A percentile compares a stretch with the other conserved stretches of the same genome.
These are phyloP conservation scores for Pyrus hybrid DNA, from an alignment of 331 rosid genomes.

Conservation along the genomic window DNA sequence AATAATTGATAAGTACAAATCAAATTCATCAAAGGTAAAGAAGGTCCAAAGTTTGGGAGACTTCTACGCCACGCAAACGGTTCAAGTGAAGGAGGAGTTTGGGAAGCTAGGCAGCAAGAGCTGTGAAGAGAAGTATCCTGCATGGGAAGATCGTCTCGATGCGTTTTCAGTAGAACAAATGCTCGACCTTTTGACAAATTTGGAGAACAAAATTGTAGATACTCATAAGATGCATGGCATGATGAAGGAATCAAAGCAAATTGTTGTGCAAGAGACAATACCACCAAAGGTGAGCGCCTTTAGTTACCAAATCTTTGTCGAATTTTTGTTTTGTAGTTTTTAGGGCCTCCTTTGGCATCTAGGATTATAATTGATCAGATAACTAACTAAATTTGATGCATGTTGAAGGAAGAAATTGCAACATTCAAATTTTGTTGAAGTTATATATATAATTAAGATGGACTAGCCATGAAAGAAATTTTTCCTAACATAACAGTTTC, in stretches of 20 bases:
- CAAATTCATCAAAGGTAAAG: background rate
- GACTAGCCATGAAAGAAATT: too few relatives aligned
- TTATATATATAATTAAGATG: too few relatives aligned
- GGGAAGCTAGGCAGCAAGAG: background rate
- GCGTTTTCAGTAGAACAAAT: background rate
- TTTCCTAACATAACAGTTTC: too few relatives aligned
- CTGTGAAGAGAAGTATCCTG: background rate
- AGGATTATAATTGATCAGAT: too few relatives aligned
- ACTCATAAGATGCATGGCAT: background rate
- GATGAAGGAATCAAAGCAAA: background rate
- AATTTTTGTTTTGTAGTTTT: too few relatives aligned
- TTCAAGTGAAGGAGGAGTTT: background rate
- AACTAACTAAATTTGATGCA: too few relatives aligned
- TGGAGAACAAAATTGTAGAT: background rate
- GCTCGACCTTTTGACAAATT: background rate
- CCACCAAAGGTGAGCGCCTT: background rate
- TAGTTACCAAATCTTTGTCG: too few relatives aligned
- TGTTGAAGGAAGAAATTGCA: too few relatives aligned
- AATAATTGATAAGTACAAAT: background rate
- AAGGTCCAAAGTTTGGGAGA: background rate
- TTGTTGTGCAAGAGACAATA: background rate
- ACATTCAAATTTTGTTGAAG: too few relatives aligned
- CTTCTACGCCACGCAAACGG: background rate
- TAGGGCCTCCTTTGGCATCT: too few relatives aligned
- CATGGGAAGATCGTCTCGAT: slow-evolving; percentile 7